phyloP scores from a whole-genome alignment of 331 rosid species.

The Prunus yedoensis region DNA sequence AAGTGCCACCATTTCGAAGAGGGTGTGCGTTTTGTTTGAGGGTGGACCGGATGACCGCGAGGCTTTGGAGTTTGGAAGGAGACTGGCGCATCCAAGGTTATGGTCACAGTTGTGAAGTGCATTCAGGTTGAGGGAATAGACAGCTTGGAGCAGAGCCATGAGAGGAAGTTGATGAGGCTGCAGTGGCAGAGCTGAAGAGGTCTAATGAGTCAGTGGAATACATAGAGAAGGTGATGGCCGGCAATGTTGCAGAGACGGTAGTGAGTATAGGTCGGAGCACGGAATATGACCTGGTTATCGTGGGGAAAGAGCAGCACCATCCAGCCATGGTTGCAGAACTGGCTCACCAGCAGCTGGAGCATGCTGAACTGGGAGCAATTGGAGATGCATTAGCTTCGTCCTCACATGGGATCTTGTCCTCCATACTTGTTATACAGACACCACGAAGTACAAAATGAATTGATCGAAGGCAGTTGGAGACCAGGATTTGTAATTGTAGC shows the following conservation, averaged over 20 bases:
- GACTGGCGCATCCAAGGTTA: slow-evolving; percentile 62
- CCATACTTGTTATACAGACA: slow-evolving; percentile 66
- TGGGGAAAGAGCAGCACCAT: slow-evolving; percentile 66
- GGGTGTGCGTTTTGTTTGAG: slow-evolving; percentile 51
- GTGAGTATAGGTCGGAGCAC: slow-evolving; percentile 39
- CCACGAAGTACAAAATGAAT: slow-evolving; percentile 27
- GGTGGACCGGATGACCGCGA: slow-evolving; percentile 87
- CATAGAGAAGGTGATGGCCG: slow-evolving; percentile 37
- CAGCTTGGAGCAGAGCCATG: not conserved
- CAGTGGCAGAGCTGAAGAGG: slow-evolving; percentile 42
- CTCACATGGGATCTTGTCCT: slow-evolving; percentile 37
- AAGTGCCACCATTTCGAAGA: slow-evolving; percentile 4
- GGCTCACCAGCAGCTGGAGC: slow-evolving; percentile 51
- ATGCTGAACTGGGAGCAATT: slow-evolving; percentile 65
- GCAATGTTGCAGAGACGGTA: slow-evolving; percentile 48
- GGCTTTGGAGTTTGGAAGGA: slow-evolving; percentile 56
- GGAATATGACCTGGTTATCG: slow-evolving; percentile 51
- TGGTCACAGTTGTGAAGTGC: slow-evolving; percentile 47
- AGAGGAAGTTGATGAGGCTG: slow-evolving; percentile 64
- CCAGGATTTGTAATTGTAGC: not conserved
- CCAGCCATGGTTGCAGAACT: slow-evolving; percentile 49
- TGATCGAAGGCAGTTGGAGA: not conserved
- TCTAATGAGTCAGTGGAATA: slow-evolving; percentile 42
- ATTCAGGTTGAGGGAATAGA: slow-evolving; percentile 35
- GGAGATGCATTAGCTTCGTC: slow-evolving; percentile 63